Base-by-base conservation (phyloP, 108 stramenopile species). In the Aurantiochytrium sp. region DNA sequence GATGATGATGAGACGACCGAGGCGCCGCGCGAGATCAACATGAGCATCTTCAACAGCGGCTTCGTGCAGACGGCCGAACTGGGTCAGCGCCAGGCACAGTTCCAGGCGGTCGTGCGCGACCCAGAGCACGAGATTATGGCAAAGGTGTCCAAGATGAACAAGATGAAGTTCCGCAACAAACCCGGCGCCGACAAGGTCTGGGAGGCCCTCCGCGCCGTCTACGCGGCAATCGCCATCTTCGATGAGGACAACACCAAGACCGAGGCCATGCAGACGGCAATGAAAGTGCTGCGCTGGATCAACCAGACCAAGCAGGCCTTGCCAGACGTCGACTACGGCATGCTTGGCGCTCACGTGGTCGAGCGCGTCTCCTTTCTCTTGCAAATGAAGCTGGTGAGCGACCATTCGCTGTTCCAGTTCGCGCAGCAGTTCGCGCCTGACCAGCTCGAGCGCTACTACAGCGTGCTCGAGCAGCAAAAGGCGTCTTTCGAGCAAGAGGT, bases 251-350 rank as follows among this genome's bases (percentile, higher is more conserved):
- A 81, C 45, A 48, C 45, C 39, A 81, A 81, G 39, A 48, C 39
- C 6, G 73, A 81, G 21, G 73, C 73, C 8, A 48, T 48, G 39
- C 73, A 81, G 45, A 81, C 73, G 73, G 73, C 73, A 41, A 81
- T 81, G 73, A 81, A 81, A 42, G 45, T 81, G 6, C 24, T 81
- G 39, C 39, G 73, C n/a, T 81, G 73, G 73, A 81, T 81, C 42
- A 81, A 81, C 45, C 73, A 81, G 45, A 81, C 73, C 73, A 81
- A 81, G 45, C 73, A 81, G 32, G 73, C 73, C n/a, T 12, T 81
- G 39, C 42, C 10, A 6, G 73, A 81, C 42, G 45, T 81, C 2
- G 73, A 81, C 45, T 81, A 81, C 73, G 17, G 2, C n/a, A 81
- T 48, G n/a, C 39, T 81, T 42, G 73, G 73, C n/a, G n/a, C 10